Evolutionary conservation across 2,329 filamentous ascomycete genomes (phyloP).

Genomic region (Colletotrichum simmondsii): DNA sequence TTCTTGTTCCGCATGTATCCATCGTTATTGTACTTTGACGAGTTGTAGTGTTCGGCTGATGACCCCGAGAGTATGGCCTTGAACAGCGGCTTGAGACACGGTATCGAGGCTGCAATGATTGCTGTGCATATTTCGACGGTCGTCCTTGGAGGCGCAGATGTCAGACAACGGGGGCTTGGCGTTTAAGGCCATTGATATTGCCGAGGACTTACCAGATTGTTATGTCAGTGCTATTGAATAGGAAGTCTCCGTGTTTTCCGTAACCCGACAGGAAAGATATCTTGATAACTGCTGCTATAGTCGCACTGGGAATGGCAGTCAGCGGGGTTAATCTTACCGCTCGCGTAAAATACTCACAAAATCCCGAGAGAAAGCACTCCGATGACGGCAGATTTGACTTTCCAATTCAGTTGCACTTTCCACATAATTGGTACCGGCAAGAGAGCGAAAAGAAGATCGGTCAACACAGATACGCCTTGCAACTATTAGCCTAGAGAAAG

Average conservation of each 20-base stretch:
- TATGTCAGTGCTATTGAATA: constrained; percentile 41
- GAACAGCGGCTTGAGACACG: constrained; percentile 42
- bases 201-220: constrained; percentile 40
- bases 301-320: constrained; percentile 25
- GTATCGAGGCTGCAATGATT: constrained; percentile 42
- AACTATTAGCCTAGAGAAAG: no score
- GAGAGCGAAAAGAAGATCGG: constrained; percentile 42
- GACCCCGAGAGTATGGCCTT: constrained; percentile 29
- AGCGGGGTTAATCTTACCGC: background rate
- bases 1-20: constrained; percentile 12
- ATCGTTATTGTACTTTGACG: background rate
- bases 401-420: constrained; percentile 42
- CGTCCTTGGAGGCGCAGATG: constrained; percentile 33
- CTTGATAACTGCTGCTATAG: constrained; percentile 40
- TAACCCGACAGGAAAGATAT: constrained; percentile 39
- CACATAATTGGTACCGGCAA: constrained; percentile 42
- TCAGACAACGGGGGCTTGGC: background rate
- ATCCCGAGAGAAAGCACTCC: constrained; percentile 41
- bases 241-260: constrained; percentile 41
- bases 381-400: constrained; percentile 39
- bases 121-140: constrained; percentile 42
- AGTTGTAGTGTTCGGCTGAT: constrained; percentile 1
- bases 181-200: background rate
- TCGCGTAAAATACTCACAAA: constrained; percentile 30
- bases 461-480: constrained; percentile 39